Conservation (phyloP, 805 yeast genomes). For the Ogataea polymorpha region DNA sequence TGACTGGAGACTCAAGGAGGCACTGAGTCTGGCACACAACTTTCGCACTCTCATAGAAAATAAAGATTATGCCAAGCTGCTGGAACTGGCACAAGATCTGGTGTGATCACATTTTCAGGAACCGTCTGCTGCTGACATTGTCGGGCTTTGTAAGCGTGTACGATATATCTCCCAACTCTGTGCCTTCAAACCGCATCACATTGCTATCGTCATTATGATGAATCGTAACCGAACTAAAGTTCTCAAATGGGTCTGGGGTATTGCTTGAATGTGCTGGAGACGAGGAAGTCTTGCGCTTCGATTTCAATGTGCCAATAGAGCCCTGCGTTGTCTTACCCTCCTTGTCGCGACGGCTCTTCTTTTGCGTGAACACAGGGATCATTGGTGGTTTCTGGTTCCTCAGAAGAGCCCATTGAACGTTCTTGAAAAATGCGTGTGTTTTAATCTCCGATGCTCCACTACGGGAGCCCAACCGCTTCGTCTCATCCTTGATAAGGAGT, state of each 20-base stretch:
- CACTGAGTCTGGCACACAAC: conserved; percentile 9
- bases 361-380: conserved; percentile 67
- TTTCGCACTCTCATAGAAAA: not conserved
- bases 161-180: conserved; percentile 51
- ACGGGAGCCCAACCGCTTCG: conserved; percentile 82
- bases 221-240: conserved; percentile 81
- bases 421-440: conserved; percentile 86
- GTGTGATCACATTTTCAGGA: conserved; percentile 26
- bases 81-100: conserved; percentile 22
- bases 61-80: conserved; percentile 11
- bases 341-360: conserved; percentile 19
- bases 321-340: conserved; percentile 23
- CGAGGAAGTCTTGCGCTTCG: conserved; percentile 31
- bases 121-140: conserved; percentile 26
- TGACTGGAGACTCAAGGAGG: conserved; percentile 19
- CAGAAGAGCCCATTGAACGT: conserved; percentile 90
- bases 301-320: conserved; percentile 44
- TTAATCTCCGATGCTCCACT: conserved; percentile 96
- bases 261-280: conserved; percentile 21
- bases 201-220: conserved; percentile 61
- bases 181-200: conserved; percentile 45
- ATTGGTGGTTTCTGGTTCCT: conserved; percentile 94
- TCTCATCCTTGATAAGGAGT: conserved; percentile 82
- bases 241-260: conserved; percentile 70
- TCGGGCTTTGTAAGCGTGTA: conserved; percentile 48